These are phyloP conservation scores for Candida qinlingensis DNA, from an alignment of 805 yeast species.

Conservation along the genomic window DNA sequence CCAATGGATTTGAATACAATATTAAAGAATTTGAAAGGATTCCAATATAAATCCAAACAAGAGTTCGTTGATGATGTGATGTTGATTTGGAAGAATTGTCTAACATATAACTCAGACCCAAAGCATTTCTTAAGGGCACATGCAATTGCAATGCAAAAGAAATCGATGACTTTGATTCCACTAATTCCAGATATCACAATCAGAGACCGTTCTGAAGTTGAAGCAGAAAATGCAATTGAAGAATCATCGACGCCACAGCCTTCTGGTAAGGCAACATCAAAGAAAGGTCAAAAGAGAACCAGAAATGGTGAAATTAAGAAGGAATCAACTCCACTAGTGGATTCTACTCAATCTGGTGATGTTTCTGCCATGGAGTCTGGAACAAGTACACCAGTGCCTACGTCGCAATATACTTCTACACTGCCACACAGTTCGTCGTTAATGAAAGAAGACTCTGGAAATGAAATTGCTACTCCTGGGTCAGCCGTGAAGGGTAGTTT, in stretches of 20 bases:
- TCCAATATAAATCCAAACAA: conserved; percentile 77
- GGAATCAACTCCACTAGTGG: conserved; percentile 10
- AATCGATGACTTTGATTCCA: conserved; percentile 68
- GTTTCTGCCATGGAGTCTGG: background rate
- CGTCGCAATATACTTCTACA: conserved; percentile 2
- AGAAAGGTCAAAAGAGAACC: conserved; percentile 36
- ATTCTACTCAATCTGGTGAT: background rate
- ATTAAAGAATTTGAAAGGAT: conserved; percentile 76
- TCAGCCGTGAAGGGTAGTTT: background rate
- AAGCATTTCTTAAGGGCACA: conserved; percentile 85
- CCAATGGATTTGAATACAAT: conserved; percentile 98
- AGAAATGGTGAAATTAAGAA: conserved; percentile 32
- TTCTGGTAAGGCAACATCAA: conserved; percentile 29
- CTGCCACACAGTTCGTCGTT: background rate
- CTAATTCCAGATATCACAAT: conserved; percentile 85
- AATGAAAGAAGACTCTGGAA: background rate
- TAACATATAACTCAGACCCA: conserved; percentile 92
- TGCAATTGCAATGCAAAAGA: conserved; percentile 94
- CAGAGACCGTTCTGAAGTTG: conserved; percentile 67
- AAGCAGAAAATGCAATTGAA: conserved; percentile 33
- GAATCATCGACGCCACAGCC: conserved; percentile 20
- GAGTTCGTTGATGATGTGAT: conserved; percentile 93
- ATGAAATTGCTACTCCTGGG: background rate
- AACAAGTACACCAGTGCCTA: background rate
- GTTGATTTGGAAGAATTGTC: conserved; percentile 93